These are phyloP conservation scores for Coprinellus aureogranulatus DNA, from an alignment of 768 basidiomycete genomes.

Conservation along the genomic window DNA sequence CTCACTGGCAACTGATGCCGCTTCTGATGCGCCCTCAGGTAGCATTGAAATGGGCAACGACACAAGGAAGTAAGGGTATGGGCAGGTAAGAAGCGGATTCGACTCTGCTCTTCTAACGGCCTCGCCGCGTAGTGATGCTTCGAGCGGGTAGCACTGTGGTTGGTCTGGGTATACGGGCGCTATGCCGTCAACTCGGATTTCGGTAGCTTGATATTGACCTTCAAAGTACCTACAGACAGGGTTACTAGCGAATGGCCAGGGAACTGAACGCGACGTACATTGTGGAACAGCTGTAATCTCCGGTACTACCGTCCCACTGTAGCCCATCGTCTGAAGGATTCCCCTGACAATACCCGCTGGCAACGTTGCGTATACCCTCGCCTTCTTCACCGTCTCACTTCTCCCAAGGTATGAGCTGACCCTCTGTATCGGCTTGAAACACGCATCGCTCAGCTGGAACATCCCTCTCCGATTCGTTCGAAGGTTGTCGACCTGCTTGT, in stretches of 20 bases:
- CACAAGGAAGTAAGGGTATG: no score
- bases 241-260: neutral
- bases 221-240: constrained; percentile 55
- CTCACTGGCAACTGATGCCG: no score
- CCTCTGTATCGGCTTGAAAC: constrained; percentile 80
- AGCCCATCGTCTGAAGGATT: constrained; percentile 76
- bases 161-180: constrained; percentile 21
- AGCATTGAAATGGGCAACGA: no score
- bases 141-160: no score
- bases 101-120: no score
- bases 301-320: constrained; percentile 69
- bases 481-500: constrained; percentile 93
- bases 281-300: constrained; percentile 83
- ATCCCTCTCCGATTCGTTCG: constrained; percentile 93
- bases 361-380: constrained; percentile 79
- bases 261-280: constrained; percentile 45
- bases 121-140: no score
- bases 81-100: no score
- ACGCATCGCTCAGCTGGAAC: constrained; percentile 89
- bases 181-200: constrained; percentile 19
- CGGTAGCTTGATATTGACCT: constrained; percentile 71
- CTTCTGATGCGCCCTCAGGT: no score
- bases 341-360: constrained; percentile 84
- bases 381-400: constrained; percentile 68
- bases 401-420: constrained; percentile 68